Evolutionary conservation across 148 eudicot species (phyloP).

Genomic region (Chenopodium quinoa): DNA sequence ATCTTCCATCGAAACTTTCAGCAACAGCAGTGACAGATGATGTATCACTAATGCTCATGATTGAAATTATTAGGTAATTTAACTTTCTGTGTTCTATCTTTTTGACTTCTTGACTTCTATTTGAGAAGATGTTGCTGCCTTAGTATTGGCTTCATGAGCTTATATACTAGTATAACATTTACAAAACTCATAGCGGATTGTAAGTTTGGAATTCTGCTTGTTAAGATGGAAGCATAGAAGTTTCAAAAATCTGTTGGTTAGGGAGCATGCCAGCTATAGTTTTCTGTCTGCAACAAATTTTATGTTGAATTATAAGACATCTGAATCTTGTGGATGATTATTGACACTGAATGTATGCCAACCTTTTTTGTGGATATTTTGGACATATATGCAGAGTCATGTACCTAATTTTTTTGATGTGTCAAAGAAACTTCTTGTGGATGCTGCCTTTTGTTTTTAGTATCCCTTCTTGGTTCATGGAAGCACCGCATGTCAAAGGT

Average conservation of each 20-base stretch:
- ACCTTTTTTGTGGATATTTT: neutral
- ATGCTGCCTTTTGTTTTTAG: conserved; percentile 5
- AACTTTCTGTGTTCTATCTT: neutral
- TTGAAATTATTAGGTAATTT: neutral
- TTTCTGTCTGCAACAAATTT: neutral
- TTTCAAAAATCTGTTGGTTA: neutral
- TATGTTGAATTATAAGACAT: neutral
- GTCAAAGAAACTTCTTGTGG: conserved; percentile 2
- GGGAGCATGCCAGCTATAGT: conserved; percentile 21
- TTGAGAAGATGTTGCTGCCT: conserved; percentile 6
- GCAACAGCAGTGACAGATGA: neutral
- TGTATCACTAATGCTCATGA: conserved; percentile 6
- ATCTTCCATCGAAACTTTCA: conserved; percentile 11
- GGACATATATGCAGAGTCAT: conserved; percentile 1
- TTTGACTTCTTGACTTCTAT: neutral
- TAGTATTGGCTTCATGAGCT: neutral
- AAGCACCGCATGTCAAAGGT: conserved; percentile 6
- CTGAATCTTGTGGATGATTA: neutral
- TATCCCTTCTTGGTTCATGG: neutral
- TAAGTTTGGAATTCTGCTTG: neutral
- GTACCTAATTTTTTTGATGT: neutral
- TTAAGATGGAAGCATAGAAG: conserved; percentile 4
- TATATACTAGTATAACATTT: neutral
- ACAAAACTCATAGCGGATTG: neutral
- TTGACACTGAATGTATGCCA: neutral